Conservation (phyloP, 306 rosid species). For the Dryas alaskensis region DNA sequence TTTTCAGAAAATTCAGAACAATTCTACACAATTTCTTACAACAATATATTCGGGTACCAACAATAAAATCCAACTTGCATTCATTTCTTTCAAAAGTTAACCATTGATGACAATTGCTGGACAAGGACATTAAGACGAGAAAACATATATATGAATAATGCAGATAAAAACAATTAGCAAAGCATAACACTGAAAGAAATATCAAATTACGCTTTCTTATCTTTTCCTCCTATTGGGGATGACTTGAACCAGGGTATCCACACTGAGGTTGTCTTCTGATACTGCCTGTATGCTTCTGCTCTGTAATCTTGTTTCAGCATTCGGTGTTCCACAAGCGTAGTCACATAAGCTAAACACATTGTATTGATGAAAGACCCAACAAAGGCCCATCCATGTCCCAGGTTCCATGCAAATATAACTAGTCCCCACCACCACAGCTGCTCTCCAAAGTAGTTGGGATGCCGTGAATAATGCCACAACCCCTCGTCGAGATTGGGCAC, state of each 20-base stretch:
- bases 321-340: conserved; percentile 73
- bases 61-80: conserved; percentile 33
- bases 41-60: conserved; percentile 11
- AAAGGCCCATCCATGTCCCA: conserved; percentile 70
- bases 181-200: conserved; percentile 1
- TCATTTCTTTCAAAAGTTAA: conserved; percentile 31
- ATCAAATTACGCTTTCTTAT: conserved; percentile 56
- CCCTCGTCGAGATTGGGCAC: conserved; percentile 62
- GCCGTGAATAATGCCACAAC: conserved; percentile 74
- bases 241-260: conserved; percentile 87
- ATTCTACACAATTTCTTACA: conserved; percentile 35
- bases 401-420: conserved; percentile 61
- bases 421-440: conserved; percentile 98
- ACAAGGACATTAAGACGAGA: conserved; percentile 19
- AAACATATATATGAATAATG: conserved; percentile 13
- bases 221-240: conserved; percentile 40
- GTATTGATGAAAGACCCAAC: conserved; percentile 64
- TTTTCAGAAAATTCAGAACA: conserved; percentile 16
- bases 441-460: conserved; percentile 91
- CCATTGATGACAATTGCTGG: conserved; percentile 16
- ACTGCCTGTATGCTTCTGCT: conserved; percentile 62
- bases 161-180: conserved; percentile 22
- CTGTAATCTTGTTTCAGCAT: conserved; percentile 73
- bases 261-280: conserved; percentile 87
- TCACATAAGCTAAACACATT: conserved; percentile 82